Conservation (phyloP, 257 asterid genomes). For the Perilla frutescens region DNA sequence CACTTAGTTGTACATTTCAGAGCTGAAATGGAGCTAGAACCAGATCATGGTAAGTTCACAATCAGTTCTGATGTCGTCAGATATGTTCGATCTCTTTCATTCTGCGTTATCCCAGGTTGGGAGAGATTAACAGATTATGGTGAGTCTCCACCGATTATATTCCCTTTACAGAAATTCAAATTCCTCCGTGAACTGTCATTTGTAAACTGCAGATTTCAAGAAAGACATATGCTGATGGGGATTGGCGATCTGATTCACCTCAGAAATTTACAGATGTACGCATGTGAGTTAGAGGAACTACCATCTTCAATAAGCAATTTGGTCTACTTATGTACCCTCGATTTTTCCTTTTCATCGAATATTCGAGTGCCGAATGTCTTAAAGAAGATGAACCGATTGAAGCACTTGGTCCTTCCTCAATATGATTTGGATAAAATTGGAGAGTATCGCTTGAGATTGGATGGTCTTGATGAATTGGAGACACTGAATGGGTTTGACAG, state of each 20-base stretch:
- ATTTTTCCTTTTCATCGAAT: neutral
- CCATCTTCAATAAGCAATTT: constrained; percentile 15
- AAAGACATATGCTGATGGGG: neutral
- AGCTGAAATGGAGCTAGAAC: too few species aligned
- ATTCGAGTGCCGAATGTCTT: neutral
- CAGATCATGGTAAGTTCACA: too few species aligned
- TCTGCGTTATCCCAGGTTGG: too few species aligned
- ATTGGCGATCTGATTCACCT: constrained; percentile 11
- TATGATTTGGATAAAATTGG: neutral
- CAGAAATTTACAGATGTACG: neutral
- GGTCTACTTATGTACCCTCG: neutral
- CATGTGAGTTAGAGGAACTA: neutral
- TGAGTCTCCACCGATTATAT: too few species aligned
- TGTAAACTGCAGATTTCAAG: neutral
- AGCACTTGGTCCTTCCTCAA: constrained; percentile 7
- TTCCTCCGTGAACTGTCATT: too few species aligned
- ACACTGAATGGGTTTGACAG: too few species aligned
- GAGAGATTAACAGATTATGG: too few species aligned
- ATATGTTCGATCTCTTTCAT: too few species aligned
- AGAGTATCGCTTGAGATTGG: neutral
- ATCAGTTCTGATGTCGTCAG: too few species aligned
- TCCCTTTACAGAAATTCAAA: too few species aligned
- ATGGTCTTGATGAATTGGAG: neutral
- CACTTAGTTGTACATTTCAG: too few species aligned
- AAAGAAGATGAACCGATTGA: neutral